Base-by-base conservation (phyloP, 2,329 filamentous ascomycete genomes). In the Leptographium lundbergii region DNA sequence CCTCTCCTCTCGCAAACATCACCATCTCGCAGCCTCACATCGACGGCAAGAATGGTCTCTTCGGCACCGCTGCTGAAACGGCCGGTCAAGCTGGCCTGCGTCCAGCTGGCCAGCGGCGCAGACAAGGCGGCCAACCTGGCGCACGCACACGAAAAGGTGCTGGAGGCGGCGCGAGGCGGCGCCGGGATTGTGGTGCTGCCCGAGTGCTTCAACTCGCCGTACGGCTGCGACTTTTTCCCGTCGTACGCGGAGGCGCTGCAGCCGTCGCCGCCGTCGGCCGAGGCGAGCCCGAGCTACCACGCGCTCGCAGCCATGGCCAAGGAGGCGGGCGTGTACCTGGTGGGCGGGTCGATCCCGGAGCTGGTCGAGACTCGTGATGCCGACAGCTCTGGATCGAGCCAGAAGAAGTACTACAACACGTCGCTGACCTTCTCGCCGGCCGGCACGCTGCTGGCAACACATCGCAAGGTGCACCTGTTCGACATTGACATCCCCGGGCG, bases 141-240 rank as follows among this genome's bases (percentile, higher is more conserved):
- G 25, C 86, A 86, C 70, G 92, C 94, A 14, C 86, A 88, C 60
- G 78, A 80, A 51, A 91, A 94, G 70, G 91, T 97, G 60, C 81
- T 90, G 63, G 85, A 90, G 71, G 92, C 94, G 6, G 86, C 90
- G 27, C 72, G 76, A 29, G 76, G 76, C 4, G 92, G 92, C 65
- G 90, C 92, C 61, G 84, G 88, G 60, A 84, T 99, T 61, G 86
- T 97, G 64, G 90, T 97, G 39, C 82, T 99, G 22, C 94, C 94
- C 42, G 94, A 99, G 76, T 99, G 94, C 79, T 99, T 99, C 84
- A 99, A 99, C 77, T 95, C 89, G 50, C 94, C 94, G 10, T 99
- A 99, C 73, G 94, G 94, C 65, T 91, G 85, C 65, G 72, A 90
- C 68, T 91, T 86, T 78, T 99, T 99, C 74, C 87, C 91, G 58